These are phyloP conservation scores for Dillenia suffruticosa DNA, from an alignment of 164 flowering plant species.

Conservation along the genomic window DNA sequence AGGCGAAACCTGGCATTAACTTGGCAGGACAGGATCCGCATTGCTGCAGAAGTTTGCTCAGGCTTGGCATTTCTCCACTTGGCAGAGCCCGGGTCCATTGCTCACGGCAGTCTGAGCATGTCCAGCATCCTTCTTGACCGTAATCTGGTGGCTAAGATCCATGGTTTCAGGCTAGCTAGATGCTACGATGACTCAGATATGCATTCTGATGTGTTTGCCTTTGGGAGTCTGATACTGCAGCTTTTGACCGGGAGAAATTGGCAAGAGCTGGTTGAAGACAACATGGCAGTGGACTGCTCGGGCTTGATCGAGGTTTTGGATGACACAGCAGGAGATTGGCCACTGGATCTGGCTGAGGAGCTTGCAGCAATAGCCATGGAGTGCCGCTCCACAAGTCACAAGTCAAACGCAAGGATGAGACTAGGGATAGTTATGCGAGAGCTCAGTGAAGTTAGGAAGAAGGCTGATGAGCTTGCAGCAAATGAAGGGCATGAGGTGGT, in stretches of 20 bases:
- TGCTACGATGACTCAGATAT: constrained; percentile 11
- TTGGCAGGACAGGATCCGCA: constrained; percentile 55
- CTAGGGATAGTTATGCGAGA: constrained; percentile 22
- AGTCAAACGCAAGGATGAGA: constrained; percentile 6
- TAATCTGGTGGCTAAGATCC: constrained; percentile 46
- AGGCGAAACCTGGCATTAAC: constrained; percentile 21
- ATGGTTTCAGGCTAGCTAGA: constrained; percentile 19
- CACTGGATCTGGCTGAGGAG: constrained; percentile 46
- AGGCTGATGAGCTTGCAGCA: constrained; percentile 24
- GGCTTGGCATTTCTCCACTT: constrained; percentile 53
- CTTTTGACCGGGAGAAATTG: constrained; percentile 51
- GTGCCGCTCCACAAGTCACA: constrained; percentile 24
- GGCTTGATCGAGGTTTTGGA: constrained; percentile 29
- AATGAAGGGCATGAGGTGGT: constrained; percentile 8
- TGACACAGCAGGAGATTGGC: constrained; percentile 54
- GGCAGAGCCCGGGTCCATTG: constrained; percentile 41
- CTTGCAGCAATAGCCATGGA: constrained; percentile 32
- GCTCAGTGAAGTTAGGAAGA: constrained; percentile 29
- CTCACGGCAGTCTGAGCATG: constrained; percentile 38
- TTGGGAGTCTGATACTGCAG: constrained; percentile 51
- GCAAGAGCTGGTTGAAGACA: constrained; percentile 26
- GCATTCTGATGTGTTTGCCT: constrained; percentile 34
- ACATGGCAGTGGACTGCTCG: constrained; percentile 8
- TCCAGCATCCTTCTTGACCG: constrained; percentile 57
- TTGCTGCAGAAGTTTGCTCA: constrained; percentile 43